Evolutionary conservation across 345 rosid species (phyloP), one percentile per base, ranked within the genome.

Genomic region (Aquilaria malaccensis): DNA sequence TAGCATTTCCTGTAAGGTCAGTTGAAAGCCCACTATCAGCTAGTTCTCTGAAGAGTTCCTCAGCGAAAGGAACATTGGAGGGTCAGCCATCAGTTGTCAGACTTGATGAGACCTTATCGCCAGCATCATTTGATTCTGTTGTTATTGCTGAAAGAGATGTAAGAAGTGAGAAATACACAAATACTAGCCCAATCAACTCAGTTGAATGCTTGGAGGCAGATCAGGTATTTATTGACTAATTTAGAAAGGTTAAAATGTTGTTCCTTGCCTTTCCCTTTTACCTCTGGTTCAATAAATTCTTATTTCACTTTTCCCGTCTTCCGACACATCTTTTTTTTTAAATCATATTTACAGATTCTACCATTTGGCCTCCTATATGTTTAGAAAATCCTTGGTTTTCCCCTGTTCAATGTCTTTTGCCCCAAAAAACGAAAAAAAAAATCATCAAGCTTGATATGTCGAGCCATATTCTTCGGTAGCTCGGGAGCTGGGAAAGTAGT

Each of bases 191-290:
- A 45, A 83, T 91, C 50, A 73, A 78, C 52, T 82, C 98, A 0
- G 91, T 83, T 54, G 97, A 80, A 54, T 85, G 98, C 79, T 78
- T 93, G 78, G 95, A 93, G 64, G 80, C 97, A 55, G 93, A 85
- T 75, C 95, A 92, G 93, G 98, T 87, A 41, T 29, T 54, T 9
- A 11, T 66, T 45, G 0, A 59, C 62, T 14, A 15, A 15, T 45
- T 9, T 12, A 45, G 14, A 5, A 11, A 14, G 51, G n/a, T 58
- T 58, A 14, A 54, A 37, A 37, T 37, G 43, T 9, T 37, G 7
- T 37, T 37, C 6, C 7, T 9, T 37, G 3, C 43, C 7, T 37
- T 37, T 37, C 5, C 43, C 7, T 37, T 37, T 37, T 37, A 37
- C 7, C 43, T 0, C 43, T 37, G 5, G 43, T 37, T 37, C 43